phyloP scores from a whole-genome alignment of 306 rosid species.

The Vachellia pachyceras region DNA sequence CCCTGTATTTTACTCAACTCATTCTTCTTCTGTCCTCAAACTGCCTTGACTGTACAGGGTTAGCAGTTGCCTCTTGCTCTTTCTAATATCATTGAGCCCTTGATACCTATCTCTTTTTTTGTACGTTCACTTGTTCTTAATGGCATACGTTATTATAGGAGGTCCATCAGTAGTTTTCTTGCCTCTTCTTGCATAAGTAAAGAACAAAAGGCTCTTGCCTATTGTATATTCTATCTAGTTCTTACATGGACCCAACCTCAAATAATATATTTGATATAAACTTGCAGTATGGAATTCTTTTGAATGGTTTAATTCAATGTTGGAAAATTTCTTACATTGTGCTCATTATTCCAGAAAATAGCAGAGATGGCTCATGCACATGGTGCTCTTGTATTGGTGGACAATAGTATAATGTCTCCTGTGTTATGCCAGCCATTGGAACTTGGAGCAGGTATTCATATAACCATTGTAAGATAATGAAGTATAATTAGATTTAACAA shows the following conservation, averaged over 20 bases:
- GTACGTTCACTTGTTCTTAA: not conserved
- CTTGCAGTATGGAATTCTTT: not conserved
- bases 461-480: constrained; percentile 21
- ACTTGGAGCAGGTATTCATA: constrained; percentile 87
- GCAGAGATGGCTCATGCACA: constrained; percentile 78
- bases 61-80: not conserved
- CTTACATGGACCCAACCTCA: not conserved
- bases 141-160: not conserved
- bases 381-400: constrained; percentile 82
- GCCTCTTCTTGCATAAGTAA: not conserved
- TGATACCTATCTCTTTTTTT: not conserved
- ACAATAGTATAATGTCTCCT: constrained; percentile 96
- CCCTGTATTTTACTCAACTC: not conserved
- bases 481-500: constrained; percentile 19
- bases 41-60: not conserved
- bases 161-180: not conserved
- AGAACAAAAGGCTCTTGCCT: not conserved
- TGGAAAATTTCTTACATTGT: not conserved
- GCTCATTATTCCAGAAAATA: constrained; percentile 69
- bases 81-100: not conserved
- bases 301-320: constrained; percentile 17
- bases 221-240: not conserved
- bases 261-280: not conserved
- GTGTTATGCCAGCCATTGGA: constrained; percentile 85
- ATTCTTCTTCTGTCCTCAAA: not conserved